Percentiles rank a stretch among this genome's conserved stretches.
These are phyloP conservation scores for Ogataea hybrid DNA, from an alignment of 1,139 yeast genomes.

Conservation along the genomic window DNA sequence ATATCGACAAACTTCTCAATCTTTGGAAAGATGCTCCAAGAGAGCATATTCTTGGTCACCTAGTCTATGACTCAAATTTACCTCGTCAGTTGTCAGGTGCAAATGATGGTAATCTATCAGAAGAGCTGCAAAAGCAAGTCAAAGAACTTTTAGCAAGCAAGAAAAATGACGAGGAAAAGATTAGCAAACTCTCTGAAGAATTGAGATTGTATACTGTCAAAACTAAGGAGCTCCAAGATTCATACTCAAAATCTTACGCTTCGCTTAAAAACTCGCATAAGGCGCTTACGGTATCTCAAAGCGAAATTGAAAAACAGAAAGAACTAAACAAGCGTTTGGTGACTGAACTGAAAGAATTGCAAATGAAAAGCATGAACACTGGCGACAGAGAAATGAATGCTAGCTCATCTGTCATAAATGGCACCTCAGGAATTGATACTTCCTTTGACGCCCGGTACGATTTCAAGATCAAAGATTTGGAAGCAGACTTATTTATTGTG, in stretches of 20 bases:
- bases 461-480: slow-evolving; percentile 75
- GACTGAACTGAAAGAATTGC: slow-evolving; percentile 69
- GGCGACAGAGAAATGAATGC: slow-evolving; percentile 2
- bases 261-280: slow-evolving; percentile 73
- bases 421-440: slow-evolving; percentile 36
- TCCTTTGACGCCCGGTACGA: slow-evolving; percentile 66
- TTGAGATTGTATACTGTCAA: slow-evolving; percentile 17
- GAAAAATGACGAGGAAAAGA: slow-evolving; percentile 24
- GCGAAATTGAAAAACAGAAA: slow-evolving; percentile 63
- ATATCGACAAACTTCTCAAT: no score
- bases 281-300: slow-evolving; percentile 72
- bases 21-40: no score
- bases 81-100: slow-evolving; percentile 19
- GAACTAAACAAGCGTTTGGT: slow-evolving; percentile 53
- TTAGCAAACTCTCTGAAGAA: slow-evolving; percentile 22
- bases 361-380: slow-evolving; percentile 38
- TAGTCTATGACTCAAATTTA: no score
- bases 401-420: neutral
- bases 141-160: slow-evolving; percentile 42
- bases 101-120: slow-evolving; percentile 29
- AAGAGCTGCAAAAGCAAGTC: slow-evolving; percentile 46
- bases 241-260: slow-evolving; percentile 68
- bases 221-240: slow-evolving; percentile 42
- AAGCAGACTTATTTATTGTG: slow-evolving; percentile 81
- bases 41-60: no score